Conservation (phyloP, 2,329 filamentous ascomycete genomes). For the Penicillium brevicompactum region DNA sequence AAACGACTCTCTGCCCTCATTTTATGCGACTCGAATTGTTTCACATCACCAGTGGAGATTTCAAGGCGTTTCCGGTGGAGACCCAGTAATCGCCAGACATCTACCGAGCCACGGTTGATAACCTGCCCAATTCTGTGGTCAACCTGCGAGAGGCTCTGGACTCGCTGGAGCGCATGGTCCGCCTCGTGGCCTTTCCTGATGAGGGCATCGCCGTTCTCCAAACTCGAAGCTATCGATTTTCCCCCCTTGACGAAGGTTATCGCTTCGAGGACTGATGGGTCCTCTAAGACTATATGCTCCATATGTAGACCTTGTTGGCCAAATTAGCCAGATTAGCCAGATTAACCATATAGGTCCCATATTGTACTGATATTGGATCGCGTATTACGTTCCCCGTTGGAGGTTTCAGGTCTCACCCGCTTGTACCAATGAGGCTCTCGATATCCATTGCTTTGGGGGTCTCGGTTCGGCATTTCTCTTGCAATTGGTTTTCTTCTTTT, state of each 20-base stretch:
- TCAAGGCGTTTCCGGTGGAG: slow-evolving; percentile 16
- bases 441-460: neutral
- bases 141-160: neutral
- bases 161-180: slow-evolving; percentile 20
- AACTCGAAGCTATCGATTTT: slow-evolving; percentile 11
- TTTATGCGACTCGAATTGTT: slow-evolving; percentile 26
- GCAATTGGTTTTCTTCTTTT: neutral
- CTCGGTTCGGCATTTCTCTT: neutral
- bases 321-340: no score
- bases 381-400: neutral
- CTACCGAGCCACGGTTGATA: slow-evolving; percentile 18
- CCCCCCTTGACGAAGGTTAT: slow-evolving; percentile 8
- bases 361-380: neutral
- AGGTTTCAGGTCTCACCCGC: neutral
- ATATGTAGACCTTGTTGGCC: no score
- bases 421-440: neutral
- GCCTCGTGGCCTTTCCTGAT: slow-evolving; percentile 21
- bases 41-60: slow-evolving; percentile 30
- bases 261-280: neutral
- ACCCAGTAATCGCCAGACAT: slow-evolving; percentile 5
- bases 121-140: neutral
- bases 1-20: slow-evolving; percentile 8
- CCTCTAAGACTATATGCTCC: no score
- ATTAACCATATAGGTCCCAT: neutral
- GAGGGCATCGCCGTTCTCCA: slow-evolving; percentile 6